A percentile compares a stretch with the other conserved stretches of the same genome.
phyloP scores from a whole-genome alignment of 306 rosid species.

The Ormosia semicastrata region DNA sequence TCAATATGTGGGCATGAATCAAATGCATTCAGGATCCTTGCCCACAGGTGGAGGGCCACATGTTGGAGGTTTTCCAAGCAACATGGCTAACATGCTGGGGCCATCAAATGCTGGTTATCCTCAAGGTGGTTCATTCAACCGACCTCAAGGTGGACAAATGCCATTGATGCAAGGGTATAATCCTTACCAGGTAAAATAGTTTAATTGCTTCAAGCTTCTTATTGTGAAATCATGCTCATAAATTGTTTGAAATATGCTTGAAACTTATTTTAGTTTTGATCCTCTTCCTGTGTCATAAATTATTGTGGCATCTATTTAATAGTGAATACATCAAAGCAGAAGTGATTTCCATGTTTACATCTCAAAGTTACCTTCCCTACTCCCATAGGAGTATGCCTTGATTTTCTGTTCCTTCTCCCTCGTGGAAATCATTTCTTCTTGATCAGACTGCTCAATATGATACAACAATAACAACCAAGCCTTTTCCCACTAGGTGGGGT shows the following conservation, averaged over 20 bases:
- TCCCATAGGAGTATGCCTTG: background rate
- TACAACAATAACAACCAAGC: too few relatives aligned
- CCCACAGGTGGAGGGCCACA: slow-evolving; percentile 70
- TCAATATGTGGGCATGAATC: slow-evolving; percentile 91
- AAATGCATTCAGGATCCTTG: slow-evolving; percentile 82
- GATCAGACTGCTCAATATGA: background rate
- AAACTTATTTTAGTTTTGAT: slow-evolving; percentile 5
- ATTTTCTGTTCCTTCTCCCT: background rate
- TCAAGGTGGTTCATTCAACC: slow-evolving; percentile 76
- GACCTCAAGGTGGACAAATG: slow-evolving; percentile 90
- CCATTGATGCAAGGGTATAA: slow-evolving; percentile 89
- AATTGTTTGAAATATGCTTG: background rate
- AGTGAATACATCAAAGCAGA: background rate
- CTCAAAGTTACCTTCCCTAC: background rate
- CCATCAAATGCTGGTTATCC: slow-evolving; percentile 69
- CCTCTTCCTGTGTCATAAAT: background rate
- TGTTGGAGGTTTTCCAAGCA: slow-evolving; percentile 66
- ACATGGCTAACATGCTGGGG: slow-evolving; percentile 81
- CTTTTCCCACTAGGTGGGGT: too few relatives aligned
- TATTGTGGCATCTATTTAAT: background rate
- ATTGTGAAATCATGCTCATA: background rate
- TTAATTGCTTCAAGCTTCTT: slow-evolving; percentile 12
- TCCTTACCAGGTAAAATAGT: slow-evolving; percentile 79
- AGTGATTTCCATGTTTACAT: background rate
- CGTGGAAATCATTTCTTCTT: background rate